A percentile compares a stretch with the other conserved stretches of the same genome.
Evolutionary conservation across 371 early-diverging fungal species (phyloP).

Genomic region (Apophysomyces sp.): DNA sequence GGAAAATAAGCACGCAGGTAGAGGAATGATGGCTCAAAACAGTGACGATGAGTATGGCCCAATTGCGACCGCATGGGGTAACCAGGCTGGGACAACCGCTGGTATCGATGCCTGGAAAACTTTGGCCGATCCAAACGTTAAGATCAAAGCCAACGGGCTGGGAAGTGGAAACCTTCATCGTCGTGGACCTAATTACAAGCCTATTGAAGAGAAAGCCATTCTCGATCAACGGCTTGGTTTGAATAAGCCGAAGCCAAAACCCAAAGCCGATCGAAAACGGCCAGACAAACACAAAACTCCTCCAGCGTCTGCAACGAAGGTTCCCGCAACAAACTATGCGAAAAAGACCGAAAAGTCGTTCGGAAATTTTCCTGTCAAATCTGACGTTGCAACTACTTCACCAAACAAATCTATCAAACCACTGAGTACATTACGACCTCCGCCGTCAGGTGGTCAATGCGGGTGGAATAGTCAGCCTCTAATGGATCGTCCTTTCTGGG

Average conservation of each 20-base stretch:
- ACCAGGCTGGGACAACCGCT: slow-evolving; percentile 3
- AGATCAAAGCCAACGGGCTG: slow-evolving; percentile 12
- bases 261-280: not conserved
- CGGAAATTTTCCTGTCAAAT: not conserved
- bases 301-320: not conserved
- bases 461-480: slow-evolving; percentile 8
- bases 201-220: slow-evolving; percentile 19
- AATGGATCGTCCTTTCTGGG: slow-evolving; percentile 19
- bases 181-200: slow-evolving; percentile 14
- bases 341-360: not conserved
- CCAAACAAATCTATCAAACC: too few species aligned
- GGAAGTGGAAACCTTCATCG: slow-evolving; percentile 21
- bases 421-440: not conserved
- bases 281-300: not conserved
- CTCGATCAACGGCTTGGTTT: slow-evolving; percentile 11
- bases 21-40: not conserved
- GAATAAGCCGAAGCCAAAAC: slow-evolving; percentile 2
- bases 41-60: slow-evolving; percentile 21
- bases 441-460: not conserved
- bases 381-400: too few species aligned
- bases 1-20: not conserved
- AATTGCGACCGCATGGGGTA: slow-evolving; percentile 15
- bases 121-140: slow-evolving; percentile 19
- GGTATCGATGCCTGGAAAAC: slow-evolving; percentile 8
- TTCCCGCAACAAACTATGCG: not conserved